These are phyloP conservation scores for Didymella arachidicola DNA, from an alignment of 2,329 filamentous ascomycete species.

Conservation along the genomic window DNA sequence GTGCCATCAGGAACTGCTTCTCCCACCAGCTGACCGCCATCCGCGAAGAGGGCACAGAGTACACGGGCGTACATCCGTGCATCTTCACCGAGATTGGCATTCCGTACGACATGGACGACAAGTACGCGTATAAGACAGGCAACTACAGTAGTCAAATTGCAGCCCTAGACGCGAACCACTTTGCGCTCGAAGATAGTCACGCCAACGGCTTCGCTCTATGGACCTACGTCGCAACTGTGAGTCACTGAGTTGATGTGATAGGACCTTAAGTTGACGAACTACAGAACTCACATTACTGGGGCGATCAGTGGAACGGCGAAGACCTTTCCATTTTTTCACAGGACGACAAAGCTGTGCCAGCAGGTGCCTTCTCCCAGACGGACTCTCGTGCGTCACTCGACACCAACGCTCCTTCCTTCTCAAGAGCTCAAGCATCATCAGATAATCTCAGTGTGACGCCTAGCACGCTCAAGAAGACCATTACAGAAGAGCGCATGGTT, in stretches of 20 bases:
- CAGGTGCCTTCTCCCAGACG: conserved; percentile 59
- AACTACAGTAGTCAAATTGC: conserved; percentile 92
- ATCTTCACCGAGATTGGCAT: conserved; percentile 96
- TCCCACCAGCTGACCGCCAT: conserved; percentile 85
- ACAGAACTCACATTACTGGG: conserved; percentile 84
- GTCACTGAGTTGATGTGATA: conserved; percentile 24
- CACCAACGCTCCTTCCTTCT: conserved; percentile 62
- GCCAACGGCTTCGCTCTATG: conserved; percentile 89
- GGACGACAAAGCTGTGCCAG: conserved; percentile 74
- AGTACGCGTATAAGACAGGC: conserved; percentile 92
- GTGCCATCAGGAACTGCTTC: conserved; percentile 92
- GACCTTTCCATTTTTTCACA: conserved; percentile 88
- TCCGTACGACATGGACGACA: conserved; percentile 98
- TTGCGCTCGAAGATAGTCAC: conserved; percentile 82
- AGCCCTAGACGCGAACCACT: conserved; percentile 96
- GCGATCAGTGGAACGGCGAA: conserved; percentile 97
- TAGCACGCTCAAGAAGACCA: conserved; percentile 74
- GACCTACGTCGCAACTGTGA: conserved; percentile 78
- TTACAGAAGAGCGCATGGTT: conserved; percentile 65
- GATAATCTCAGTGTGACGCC: conserved; percentile 69
- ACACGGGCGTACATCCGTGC: conserved; percentile 87
- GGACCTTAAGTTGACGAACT: conserved; percentile 23
- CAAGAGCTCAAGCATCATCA: conserved; percentile 57
- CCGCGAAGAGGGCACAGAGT: conserved; percentile 83
- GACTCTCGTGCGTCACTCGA: conserved; percentile 61